Evolutionary conservation across 192 early-diverging fungal species (phyloP), one percentile per base, ranked within the genome.

Genomic region (Funneliformis geosporum): DNA sequence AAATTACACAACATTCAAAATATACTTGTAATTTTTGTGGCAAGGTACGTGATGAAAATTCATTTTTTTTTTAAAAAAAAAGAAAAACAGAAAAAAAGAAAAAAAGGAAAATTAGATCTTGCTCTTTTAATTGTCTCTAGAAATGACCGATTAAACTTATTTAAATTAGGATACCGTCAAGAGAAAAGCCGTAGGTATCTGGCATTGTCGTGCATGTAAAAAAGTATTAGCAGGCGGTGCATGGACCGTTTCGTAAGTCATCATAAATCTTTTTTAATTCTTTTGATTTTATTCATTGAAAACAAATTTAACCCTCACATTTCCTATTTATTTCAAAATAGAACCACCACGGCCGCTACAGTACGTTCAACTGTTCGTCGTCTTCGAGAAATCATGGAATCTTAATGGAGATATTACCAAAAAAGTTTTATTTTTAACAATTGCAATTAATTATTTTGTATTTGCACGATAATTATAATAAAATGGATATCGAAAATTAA

Each of bases 21-120:
- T 99, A 99, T 95, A 97, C 95, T 82, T 99, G 98, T 91, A 93
- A 96, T 83, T 99, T 99, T 96, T 99, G 98, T 90, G 97, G 98
- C 81, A 97, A 97, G 87, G 92, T 94, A 86, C 80, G 79, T 14
- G 3, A 55, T 43, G 42, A 43, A 43, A 43, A 43, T 5, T 43
- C 42, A 50, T 1, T 50, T 50, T 50, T 50, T 50, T 50, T 50
- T 50, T 14, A 55, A 55, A 55, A 46, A 46, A 46, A 46, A 46
- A n/a, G n/a, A n/a, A n/a, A n/a, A n/a, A n/a, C n/a, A n/a, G n/a
- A n/a, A 33, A 33, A 33, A 33, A 33, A 33, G 2, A 33, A 33
- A 2, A 33, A 33, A 33, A 33, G 33, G n/a, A n/a, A n/a, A 33
- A 33, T 33, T 33, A 33, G 33, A 33, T 33, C 3, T 47, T 11